Evolutionary conservation across 305 asterid genomes (phyloP).

Genomic region (Coffea humblotiana): DNA sequence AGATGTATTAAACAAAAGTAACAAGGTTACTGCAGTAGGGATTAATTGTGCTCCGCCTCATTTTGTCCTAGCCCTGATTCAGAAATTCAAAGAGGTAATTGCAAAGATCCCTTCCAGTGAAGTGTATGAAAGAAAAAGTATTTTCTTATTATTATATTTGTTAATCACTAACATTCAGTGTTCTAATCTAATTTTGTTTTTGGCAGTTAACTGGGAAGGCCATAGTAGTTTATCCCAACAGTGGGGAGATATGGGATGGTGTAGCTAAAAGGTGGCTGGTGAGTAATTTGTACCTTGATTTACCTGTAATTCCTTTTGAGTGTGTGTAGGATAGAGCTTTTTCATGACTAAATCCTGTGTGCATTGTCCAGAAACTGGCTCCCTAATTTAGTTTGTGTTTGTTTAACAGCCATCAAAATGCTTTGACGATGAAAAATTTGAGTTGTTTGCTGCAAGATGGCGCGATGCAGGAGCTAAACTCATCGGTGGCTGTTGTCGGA

Average conservation of each 20-base stretch:
- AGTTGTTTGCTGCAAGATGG: slow-evolving; percentile 51
- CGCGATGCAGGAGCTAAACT: slow-evolving; percentile 70
- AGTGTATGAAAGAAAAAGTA: neutral
- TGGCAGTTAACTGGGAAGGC: slow-evolving; percentile 64
- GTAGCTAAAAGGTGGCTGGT: slow-evolving; percentile 74
- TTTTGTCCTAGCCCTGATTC: slow-evolving; percentile 54
- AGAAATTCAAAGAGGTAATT: slow-evolving; percentile 57
- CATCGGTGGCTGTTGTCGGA: slow-evolving; percentile 77
- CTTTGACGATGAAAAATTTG: slow-evolving; percentile 59
- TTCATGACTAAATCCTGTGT: neutral
- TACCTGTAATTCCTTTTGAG: neutral
- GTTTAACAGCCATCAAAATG: slow-evolving; percentile 59
- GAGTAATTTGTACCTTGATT: slow-evolving; percentile 20
- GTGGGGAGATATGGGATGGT: slow-evolving; percentile 83
- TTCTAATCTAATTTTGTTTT: neutral
- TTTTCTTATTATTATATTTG: neutral
- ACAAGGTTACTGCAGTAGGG: slow-evolving; percentile 53
- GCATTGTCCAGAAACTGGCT: neutral
- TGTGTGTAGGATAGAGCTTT: neutral
- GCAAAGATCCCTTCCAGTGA: neutral
- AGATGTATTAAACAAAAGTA: slow-evolving; percentile 43
- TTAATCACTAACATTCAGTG: neutral
- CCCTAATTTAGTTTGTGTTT: neutral
- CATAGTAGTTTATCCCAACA: slow-evolving; percentile 75
- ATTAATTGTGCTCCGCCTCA: slow-evolving; percentile 79